Percentiles rank a stretch among this genome's conserved stretches.
These are phyloP conservation scores for Lignosus rhinocerotis DNA, from an alignment of 1,284 basidiomycete genomes.

Conservation along the genomic window DNA sequence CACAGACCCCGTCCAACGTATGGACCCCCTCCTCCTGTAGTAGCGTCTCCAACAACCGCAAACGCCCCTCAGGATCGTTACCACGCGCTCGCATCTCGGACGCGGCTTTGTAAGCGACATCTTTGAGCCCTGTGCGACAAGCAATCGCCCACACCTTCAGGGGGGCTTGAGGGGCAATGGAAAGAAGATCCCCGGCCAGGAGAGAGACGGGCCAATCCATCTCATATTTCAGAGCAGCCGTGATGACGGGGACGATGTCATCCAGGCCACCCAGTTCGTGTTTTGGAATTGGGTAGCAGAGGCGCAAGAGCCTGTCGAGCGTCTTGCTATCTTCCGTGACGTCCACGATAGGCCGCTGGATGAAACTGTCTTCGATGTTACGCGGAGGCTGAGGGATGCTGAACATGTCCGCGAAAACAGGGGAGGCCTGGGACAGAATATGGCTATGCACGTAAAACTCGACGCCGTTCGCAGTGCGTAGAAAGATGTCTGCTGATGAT, in stretches of 20 bases:
- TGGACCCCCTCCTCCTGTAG: background rate
- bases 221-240: constrained; percentile 21
- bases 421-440: constrained; percentile 23
- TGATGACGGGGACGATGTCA: constrained; percentile 8
- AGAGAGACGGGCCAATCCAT: constrained; percentile 18
- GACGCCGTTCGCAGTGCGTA: constrained; percentile 25
- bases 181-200: constrained; percentile 8
- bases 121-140: constrained; percentile 14
- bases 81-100: background rate
- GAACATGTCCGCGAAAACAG: constrained; percentile 23
- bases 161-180: constrained; percentile 1
- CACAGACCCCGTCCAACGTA: constrained; percentile 5
- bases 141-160: constrained; percentile 21
- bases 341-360: background rate
- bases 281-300: constrained; percentile 23
- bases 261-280: constrained; percentile 6
- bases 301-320: constrained; percentile 18
- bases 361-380: background rate
- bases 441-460: constrained; percentile 14
- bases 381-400: constrained; percentile 7
- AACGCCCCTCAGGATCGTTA: background rate
- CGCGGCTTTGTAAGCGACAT: constrained; percentile 12
- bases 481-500: constrained; percentile 27
- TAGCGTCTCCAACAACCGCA: constrained; percentile 7
- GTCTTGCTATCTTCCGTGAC: constrained; percentile 13